Evolutionary conservation across 371 early-diverging fungal species (phyloP).

Genomic region (Conidiobolus incongruus): DNA sequence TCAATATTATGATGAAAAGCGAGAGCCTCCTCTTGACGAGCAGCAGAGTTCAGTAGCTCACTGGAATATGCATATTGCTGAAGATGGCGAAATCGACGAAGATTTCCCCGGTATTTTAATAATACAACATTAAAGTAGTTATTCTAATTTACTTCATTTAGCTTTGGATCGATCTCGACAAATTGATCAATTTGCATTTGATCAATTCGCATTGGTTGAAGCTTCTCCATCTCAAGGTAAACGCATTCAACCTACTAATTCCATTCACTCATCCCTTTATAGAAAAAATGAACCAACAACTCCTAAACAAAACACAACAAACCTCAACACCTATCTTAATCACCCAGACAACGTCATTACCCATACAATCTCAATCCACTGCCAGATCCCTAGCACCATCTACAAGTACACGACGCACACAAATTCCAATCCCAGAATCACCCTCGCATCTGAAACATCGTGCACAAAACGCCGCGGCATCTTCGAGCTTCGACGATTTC

Average conservation of each 20-base stretch:
- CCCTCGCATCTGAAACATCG: not conserved
- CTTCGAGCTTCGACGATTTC: not conserved
- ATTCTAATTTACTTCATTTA: too few relatives aligned
- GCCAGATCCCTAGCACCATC: not conserved
- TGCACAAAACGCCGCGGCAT: conserved; percentile 1
- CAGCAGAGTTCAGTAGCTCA: conserved; percentile 37
- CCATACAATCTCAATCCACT: not conserved
- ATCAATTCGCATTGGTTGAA: conserved; percentile 72
- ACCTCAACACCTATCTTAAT: not conserved
- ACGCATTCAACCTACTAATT: too few relatives aligned
- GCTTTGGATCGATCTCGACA: conserved; percentile 68
- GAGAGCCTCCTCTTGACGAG: conserved; percentile 35
- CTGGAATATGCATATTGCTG: conserved; percentile 82
- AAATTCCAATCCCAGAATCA: conserved; percentile 1
- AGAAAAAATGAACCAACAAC: not conserved
- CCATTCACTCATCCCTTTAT: too few relatives aligned
- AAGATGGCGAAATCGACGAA: conserved; percentile 86
- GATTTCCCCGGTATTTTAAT: conserved; percentile 65
- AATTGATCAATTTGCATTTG: conserved; percentile 68
- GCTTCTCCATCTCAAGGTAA: conserved; percentile 51
- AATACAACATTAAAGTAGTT: too few relatives aligned
- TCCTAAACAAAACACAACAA: not conserved
- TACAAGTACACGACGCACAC: not conserved
- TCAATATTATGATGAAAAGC: conserved; percentile 48
- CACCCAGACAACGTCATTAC: not conserved